These are phyloP conservation scores for Mortierella sp. DNA, from an alignment of 371 early-diverging fungal species.

Conservation along the genomic window DNA sequence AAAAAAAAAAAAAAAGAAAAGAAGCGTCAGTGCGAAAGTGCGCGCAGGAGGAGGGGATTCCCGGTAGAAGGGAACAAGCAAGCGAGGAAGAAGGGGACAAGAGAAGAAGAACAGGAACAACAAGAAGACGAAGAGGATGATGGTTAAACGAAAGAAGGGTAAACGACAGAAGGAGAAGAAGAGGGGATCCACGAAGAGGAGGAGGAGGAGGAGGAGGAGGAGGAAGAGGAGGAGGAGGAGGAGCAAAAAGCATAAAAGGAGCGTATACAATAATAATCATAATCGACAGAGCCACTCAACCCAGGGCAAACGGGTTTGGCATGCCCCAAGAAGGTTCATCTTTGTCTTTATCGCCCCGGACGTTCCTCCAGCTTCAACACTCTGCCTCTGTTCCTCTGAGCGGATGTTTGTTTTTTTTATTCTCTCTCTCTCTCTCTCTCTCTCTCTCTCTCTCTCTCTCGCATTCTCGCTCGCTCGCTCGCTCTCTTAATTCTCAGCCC, in stretches of 20 bases:
- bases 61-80: neutral
- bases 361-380: slow-evolving; percentile 2
- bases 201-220: slow-evolving; percentile 5
- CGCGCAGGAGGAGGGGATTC: neutral
- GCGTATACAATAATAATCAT: too few species aligned
- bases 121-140: too few species aligned
- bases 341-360: neutral
- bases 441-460: too few species aligned
- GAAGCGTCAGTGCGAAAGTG: slow-evolving; percentile 7
- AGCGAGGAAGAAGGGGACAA: neutral
- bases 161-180: too few species aligned
- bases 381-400: too few species aligned
- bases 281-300: neutral
- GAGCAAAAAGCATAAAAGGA: neutral
- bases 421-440: neutral
- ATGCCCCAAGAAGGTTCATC: neutral
- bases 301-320: slow-evolving; percentile 8
- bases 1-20: neutral
- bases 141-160: too few species aligned
- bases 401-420: neutral
- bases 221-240: neutral
- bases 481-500: slow-evolving; percentile 1
- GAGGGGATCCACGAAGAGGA: too few species aligned
- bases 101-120: neutral
- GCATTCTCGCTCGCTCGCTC: too few species aligned